phyloP scores from a whole-genome alignment of 495 filamentous ascomycete genomes.

The Penicillium argentinense region DNA sequence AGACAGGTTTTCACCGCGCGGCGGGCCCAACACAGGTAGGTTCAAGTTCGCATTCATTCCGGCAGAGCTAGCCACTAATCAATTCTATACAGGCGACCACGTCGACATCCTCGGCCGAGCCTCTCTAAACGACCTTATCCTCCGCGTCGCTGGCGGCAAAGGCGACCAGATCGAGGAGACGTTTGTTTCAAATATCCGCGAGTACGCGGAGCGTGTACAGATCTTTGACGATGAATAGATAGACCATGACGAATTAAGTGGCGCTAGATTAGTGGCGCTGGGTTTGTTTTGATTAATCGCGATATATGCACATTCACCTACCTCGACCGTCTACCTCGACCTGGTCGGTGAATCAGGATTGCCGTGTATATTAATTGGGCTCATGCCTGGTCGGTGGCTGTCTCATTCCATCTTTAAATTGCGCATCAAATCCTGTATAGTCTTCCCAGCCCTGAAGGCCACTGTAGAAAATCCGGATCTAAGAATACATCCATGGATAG shows the following conservation, averaged over 20 bases:
- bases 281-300: background rate
- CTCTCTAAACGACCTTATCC: constrained; percentile 85
- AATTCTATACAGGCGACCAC: constrained; percentile 65
- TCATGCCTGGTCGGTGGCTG: no score
- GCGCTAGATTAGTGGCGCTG: background rate
- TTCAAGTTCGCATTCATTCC: no score
- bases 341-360: no score
- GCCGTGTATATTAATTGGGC: no score
- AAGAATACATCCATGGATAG: no score
- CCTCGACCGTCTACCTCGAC: no score
- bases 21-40: constrained; percentile 86
- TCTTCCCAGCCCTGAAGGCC: no score
- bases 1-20: constrained; percentile 84
- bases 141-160: constrained; percentile 84
- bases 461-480: no score
- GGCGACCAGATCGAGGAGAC: constrained; percentile 78
- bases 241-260: background rate
- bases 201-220: constrained; percentile 79
- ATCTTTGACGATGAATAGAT: constrained; percentile 63
- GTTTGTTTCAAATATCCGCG: constrained; percentile 72
- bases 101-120: constrained; percentile 92
- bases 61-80: background rate
- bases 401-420: no score
- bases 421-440: no score
- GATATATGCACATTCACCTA: no score